These are phyloP conservation scores for Vicia villosa DNA, from an alignment of 306 rosid genomes.

Conservation along the genomic window DNA sequence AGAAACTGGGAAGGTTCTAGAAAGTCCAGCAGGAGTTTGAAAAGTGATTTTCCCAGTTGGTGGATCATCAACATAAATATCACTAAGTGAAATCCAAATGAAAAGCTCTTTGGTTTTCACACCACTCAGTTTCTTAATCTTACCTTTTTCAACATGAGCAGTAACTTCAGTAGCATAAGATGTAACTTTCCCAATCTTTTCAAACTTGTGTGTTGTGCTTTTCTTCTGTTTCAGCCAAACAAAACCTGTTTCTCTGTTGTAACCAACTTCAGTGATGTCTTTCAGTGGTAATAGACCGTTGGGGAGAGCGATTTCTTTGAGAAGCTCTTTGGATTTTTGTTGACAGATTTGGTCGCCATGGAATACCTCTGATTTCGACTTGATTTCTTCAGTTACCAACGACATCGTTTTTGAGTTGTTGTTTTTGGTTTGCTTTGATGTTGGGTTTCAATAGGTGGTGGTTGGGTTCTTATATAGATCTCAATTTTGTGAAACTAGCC, in stretches of 20 bases:
- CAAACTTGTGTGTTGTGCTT: slow-evolving; percentile 66
- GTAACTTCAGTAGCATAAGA: slow-evolving; percentile 66
- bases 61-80: slow-evolving; percentile 70
- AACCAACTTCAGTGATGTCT: slow-evolving; percentile 81
- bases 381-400: slow-evolving; percentile 52
- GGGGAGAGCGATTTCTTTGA: no score
- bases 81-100: slow-evolving; percentile 85
- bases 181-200: slow-evolving; percentile 69
- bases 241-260: slow-evolving; percentile 61
- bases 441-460: background rate
- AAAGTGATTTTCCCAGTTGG: slow-evolving; percentile 77
- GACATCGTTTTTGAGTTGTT: slow-evolving; percentile 47
- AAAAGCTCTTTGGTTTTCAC: no score
- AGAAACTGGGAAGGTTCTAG: slow-evolving; percentile 57
- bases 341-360: slow-evolving; percentile 69
- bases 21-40: slow-evolving; percentile 64
- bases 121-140: no score
- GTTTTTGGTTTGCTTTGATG: background rate
- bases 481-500: background rate
- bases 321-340: slow-evolving; percentile 56
- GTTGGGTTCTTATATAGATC: background rate
- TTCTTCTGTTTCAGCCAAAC: slow-evolving; percentile 91
- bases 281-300: slow-evolving; percentile 73
- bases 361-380: slow-evolving; percentile 63
- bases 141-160: no score